Evolutionary conservation across 495 filamentous ascomycete genomes (phyloP), one percentile per base, ranked within the genome.

Genomic region (Cryomyces minteri): DNA sequence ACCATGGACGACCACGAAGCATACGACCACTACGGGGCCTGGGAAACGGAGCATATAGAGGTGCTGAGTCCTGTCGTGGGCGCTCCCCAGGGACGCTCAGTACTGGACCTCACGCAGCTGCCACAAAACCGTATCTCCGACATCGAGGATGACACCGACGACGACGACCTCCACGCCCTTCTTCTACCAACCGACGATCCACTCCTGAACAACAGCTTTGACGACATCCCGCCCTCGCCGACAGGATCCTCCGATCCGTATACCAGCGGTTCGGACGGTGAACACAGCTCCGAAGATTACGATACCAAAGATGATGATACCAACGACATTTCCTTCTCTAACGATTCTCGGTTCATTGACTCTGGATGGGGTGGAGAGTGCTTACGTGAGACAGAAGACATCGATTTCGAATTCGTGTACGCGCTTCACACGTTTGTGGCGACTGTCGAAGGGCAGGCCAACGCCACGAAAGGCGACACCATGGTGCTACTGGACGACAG

Each of bases 401-500:
- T 99, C 64, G 88, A 99, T 71, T 96, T 99, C 63, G 88, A 96
- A 54, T 94, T 96, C 64, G 90, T 99, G 46, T 99, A 99, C 63
- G 90, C 90, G 41, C 69, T 99, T 48, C 90, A 95, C 62, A 96
- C 87, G 29, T 99, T 99, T 57, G 83, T 90, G 44, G 90, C 90
- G 32, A 96, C 88, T 0, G 90, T 96, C 43, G 92, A 99, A 63
- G 90, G 90, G 5, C 90, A 99, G 63, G 90, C 90, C 47, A 96
- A 96, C 68, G 90, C 90, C 40, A 85, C 84, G 7, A 99, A 99
- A 67, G 90, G 90, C 32, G 90, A 99, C 56, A 95, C 88, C 11
- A 99, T 99, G 90, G 87, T 95, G n/a, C 75, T 99, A 37, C 73
- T 99, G n/a, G 90, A 96, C 59, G 90, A 99, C 55, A 94, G 85